Percentiles rank a stretch among this genome's conserved stretches.
These are phyloP conservation scores for Russula compacta DNA, from an alignment of 768 basidiomycete genomes.

Conservation along the genomic window DNA sequence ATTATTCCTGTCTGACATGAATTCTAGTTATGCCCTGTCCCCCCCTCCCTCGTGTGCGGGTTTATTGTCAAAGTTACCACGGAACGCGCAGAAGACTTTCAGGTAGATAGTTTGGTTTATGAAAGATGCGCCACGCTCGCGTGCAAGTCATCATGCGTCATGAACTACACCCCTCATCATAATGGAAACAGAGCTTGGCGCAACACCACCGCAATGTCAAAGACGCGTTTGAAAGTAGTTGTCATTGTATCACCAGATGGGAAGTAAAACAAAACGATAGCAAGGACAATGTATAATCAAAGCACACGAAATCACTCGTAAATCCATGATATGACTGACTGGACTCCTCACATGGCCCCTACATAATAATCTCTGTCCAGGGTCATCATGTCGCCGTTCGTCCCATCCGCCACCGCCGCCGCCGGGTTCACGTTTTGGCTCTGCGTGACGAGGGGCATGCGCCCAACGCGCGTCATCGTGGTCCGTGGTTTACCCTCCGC, in stretches of 20 bases:
- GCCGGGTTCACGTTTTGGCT: slow-evolving; percentile 17
- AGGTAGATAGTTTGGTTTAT: too few species aligned
- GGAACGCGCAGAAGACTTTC: too few species aligned
- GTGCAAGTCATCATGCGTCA: too few species aligned
- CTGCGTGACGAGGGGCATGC: slow-evolving; percentile 24
- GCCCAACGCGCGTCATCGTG: slow-evolving; percentile 27
- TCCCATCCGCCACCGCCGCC: slow-evolving; percentile 14
- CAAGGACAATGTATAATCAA: neutral
- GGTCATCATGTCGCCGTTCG: slow-evolving; percentile 27
- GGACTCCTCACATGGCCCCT: neutral
- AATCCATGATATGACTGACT: neutral
- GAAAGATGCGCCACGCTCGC: too few species aligned
- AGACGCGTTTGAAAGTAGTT: neutral
- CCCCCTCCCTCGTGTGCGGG: too few species aligned
- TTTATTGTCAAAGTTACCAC: too few species aligned
- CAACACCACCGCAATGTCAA: neutral
- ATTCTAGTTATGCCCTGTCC: too few species aligned
- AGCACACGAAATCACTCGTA: neutral
- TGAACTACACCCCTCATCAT: too few species aligned
- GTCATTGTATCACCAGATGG: neutral
- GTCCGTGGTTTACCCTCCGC: slow-evolving; percentile 27
- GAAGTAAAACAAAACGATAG: neutral
- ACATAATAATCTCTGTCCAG: slow-evolving; percentile 24
- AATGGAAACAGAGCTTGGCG: too few species aligned
- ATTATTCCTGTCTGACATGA: too few species aligned